These are phyloP conservation scores for Coccomyxa sp. DNA, from an alignment of 139 green algal species.

Conservation along the genomic window DNA sequence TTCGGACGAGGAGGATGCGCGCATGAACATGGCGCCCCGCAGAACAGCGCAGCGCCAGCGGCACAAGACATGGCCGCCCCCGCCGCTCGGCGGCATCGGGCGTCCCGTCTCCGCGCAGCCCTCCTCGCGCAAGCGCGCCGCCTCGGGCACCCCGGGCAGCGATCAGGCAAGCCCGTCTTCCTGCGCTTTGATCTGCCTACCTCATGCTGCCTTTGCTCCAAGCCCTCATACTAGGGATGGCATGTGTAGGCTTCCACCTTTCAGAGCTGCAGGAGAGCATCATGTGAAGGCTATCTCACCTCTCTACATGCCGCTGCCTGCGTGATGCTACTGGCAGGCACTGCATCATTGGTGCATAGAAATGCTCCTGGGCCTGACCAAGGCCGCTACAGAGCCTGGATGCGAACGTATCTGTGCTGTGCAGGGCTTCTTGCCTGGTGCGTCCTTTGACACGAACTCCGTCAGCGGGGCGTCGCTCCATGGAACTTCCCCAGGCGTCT, in stretches of 20 bases:
- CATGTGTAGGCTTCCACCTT: background rate
- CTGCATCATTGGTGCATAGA: background rate
- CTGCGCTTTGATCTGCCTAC: no score
- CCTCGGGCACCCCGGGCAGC: conserved; percentile 1
- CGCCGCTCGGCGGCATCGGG: background rate
- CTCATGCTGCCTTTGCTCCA: background rate
- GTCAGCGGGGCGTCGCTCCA: no score
- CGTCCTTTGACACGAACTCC: background rate
- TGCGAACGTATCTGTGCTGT: background rate
- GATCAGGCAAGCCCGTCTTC: background rate
- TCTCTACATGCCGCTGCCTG: background rate
- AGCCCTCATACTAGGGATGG: background rate
- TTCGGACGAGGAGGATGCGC: background rate
- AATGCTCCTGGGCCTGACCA: background rate
- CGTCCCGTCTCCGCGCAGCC: background rate
- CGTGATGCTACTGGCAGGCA: background rate
- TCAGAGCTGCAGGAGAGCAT: background rate
- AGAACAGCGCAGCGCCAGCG: background rate
- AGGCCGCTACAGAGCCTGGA: background rate
- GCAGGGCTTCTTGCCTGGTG: background rate
- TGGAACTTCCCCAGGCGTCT: no score
- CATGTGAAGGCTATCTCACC: background rate
- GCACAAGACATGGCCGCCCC: background rate
- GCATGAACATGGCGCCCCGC: no score
- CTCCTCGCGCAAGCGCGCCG: background rate